Conservation (phyloP, 2,329 filamentous ascomycete species). For the Neonectria punicea region DNA sequence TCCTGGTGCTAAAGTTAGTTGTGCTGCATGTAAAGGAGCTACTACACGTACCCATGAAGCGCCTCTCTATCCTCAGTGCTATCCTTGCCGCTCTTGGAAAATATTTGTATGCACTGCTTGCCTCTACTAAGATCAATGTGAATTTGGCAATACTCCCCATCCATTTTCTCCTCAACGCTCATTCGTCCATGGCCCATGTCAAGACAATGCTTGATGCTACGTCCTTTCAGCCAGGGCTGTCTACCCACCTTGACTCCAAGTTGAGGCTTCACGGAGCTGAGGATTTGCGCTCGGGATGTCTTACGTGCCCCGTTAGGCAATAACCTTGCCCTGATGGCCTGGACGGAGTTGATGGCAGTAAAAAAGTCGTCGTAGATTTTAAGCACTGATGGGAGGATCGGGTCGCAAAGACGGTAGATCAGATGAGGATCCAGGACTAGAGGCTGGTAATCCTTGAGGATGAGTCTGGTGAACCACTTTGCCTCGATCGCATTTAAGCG, state of each 20-base stretch:
- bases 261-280: constrained; percentile 59
- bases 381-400: constrained; percentile 74
- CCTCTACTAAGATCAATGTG: constrained; percentile 76
- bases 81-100: constrained; percentile 92
- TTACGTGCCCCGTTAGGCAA: constrained; percentile 33
- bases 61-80: constrained; percentile 76
- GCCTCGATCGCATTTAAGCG: constrained; percentile 74
- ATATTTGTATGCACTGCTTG: constrained; percentile 75
- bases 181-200: constrained; percentile 70
- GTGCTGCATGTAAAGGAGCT: not conserved
- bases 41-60: constrained; percentile 63
- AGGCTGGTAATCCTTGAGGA: constrained; percentile 81
- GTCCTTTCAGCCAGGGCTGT: constrained; percentile 71
- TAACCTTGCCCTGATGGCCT: constrained; percentile 38
- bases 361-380: constrained; percentile 76
- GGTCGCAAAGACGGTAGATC: constrained; percentile 72
- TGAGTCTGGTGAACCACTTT: constrained; percentile 87
- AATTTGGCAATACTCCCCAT: constrained; percentile 91
- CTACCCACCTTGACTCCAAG: constrained; percentile 73
- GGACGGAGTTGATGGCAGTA: constrained; percentile 66
- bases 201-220: constrained; percentile 79
- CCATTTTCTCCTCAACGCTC: constrained; percentile 84
- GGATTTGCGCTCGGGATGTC: constrained; percentile 30
- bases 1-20: constrained; percentile 44
- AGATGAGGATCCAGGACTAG: constrained; percentile 67